A percentile compares a stretch with the other conserved stretches of the same genome.
Evolutionary conservation across 208 protist genomes (phyloP).

Genomic region (Leishmania martiniquensis): DNA sequence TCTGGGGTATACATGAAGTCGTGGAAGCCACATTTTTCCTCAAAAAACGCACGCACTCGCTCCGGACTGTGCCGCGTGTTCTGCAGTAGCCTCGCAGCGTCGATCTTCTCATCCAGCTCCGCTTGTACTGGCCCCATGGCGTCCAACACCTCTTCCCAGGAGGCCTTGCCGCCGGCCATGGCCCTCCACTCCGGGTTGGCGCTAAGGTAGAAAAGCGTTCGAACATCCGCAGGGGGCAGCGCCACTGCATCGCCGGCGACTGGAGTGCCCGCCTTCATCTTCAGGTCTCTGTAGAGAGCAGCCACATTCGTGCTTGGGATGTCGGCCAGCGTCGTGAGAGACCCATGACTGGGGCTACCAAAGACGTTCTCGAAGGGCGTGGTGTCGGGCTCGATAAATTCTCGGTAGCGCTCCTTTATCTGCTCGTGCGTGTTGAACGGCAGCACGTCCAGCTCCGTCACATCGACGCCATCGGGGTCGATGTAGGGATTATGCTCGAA

Average conservation of each 20-base stretch:
- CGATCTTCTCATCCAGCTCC: constrained; percentile 76
- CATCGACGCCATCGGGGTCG: constrained; percentile 90
- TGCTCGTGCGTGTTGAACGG: constrained; percentile 92
- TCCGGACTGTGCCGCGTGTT: constrained; percentile 79
- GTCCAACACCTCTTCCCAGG: constrained; percentile 72
- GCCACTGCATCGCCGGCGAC: constrained; percentile 39
- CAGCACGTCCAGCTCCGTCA: constrained; percentile 87
- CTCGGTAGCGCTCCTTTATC: constrained; percentile 83
- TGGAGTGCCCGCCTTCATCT: constrained; percentile 45
- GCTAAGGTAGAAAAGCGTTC: constrained; percentile 80
- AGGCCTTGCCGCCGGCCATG: constrained; percentile 30
- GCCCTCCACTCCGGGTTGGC: constrained; percentile 46
- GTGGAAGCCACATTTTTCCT: constrained; percentile 91
- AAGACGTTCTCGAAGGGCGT: constrained; percentile 73
- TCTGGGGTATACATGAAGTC: constrained; percentile 91
- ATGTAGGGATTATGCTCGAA: constrained; percentile 89
- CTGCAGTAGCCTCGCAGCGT: constrained; percentile 77
- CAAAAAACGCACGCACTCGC: constrained; percentile 79
- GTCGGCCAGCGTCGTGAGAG: constrained; percentile 67
- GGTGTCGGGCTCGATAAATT: constrained; percentile 84
- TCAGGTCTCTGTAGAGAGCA: constrained; percentile 60
- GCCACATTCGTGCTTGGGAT: constrained; percentile 54
- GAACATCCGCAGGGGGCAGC: constrained; percentile 64
- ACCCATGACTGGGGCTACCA: constrained; percentile 62
- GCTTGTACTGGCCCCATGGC: constrained; percentile 46